These are phyloP conservation scores for Lophiostoma macrostomum DNA, from an alignment of 495 filamentous ascomycete genomes.

Conservation along the genomic window DNA sequence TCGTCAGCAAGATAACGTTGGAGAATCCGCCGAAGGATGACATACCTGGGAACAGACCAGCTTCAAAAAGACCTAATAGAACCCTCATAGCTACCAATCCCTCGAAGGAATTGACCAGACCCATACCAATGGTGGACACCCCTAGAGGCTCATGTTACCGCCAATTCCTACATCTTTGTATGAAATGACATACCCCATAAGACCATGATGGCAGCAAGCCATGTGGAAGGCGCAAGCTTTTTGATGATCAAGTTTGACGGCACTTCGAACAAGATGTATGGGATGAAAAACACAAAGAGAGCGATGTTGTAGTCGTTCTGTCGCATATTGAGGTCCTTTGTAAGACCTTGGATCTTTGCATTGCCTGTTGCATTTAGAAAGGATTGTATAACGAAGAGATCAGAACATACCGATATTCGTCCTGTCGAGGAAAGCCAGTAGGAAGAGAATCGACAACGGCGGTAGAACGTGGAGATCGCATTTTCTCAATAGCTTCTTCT, in stretches of 20 bases:
- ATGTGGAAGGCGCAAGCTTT: constrained; percentile 58
- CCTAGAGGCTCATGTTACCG: constrained; percentile 35
- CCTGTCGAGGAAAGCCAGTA: constrained; percentile 50
- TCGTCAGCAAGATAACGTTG: neutral
- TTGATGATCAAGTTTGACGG: constrained; percentile 66
- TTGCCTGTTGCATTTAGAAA: constrained; percentile 44
- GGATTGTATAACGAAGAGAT: neutral
- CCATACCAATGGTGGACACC: constrained; percentile 34
- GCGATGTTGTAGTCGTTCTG: constrained; percentile 60
- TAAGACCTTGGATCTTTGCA: constrained; percentile 59
- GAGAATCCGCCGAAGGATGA: constrained; percentile 24
- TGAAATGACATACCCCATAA: constrained; percentile 47
- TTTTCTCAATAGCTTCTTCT: constrained; percentile 37
- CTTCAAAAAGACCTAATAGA: constrained; percentile 36
- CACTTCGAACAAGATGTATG: constrained; percentile 64
- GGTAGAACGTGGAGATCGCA: constrained; percentile 38
- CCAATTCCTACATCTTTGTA: neutral
- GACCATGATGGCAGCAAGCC: constrained; percentile 40
- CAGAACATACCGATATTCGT: constrained; percentile 48
- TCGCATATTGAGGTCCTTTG: constrained; percentile 55
- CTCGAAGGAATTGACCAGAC: constrained; percentile 30
- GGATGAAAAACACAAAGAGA: constrained; percentile 63
- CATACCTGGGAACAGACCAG: constrained; percentile 41
- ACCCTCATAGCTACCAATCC: constrained; percentile 23
- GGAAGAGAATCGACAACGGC: constrained; percentile 45